Conservation (phyloP, 2,329 filamentous ascomycete genomes). For the Calonectria hongkongensis region DNA sequence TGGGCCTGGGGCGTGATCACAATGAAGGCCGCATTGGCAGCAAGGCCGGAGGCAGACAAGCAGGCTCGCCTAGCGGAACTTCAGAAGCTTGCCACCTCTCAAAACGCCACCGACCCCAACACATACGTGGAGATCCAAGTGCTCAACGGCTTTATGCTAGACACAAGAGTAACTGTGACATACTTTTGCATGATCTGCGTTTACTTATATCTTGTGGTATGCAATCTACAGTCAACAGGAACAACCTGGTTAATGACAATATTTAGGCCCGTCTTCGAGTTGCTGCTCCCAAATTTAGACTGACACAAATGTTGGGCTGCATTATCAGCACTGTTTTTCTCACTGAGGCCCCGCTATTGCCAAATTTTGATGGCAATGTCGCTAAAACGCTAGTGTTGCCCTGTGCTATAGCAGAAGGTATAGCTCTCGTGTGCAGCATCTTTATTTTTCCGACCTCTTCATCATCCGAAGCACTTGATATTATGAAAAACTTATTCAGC, state of each 20-base stretch:
- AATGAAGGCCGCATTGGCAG: conserved; percentile 49
- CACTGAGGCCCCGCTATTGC: conserved; percentile 64
- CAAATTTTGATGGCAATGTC: conserved; percentile 63
- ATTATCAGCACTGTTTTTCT: conserved; percentile 68
- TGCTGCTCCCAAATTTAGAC: conserved; percentile 65
- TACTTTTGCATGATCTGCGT: conserved; percentile 49
- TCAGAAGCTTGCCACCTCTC: conserved; percentile 31
- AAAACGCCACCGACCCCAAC: conserved; percentile 45
- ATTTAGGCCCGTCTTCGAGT: conserved; percentile 63
- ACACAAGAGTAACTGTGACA: conserved; percentile 42
- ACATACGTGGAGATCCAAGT: conserved; percentile 41
- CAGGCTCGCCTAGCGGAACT: conserved; percentile 38
- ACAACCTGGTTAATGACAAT: not conserved
- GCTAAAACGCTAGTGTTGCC: conserved; percentile 54
- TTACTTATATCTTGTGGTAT: conserved; percentile 42
- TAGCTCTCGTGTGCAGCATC: conserved; percentile 66
- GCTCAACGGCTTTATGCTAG: conserved; percentile 45
- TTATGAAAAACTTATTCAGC: conserved; percentile 23
- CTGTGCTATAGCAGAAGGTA: conserved; percentile 65
- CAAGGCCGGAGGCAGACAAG: conserved; percentile 42
- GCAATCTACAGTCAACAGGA: not conserved
- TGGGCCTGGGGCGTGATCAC: conserved; percentile 48
- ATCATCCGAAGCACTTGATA: conserved; percentile 63
- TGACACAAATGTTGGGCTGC: conserved; percentile 67
- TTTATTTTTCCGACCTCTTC: conserved; percentile 71